A percentile compares a stretch with the other conserved stretches of the same genome.
Conservation (phyloP, 2,329 filamentous ascomycete species). For the Colletotrichum sp. region DNA sequence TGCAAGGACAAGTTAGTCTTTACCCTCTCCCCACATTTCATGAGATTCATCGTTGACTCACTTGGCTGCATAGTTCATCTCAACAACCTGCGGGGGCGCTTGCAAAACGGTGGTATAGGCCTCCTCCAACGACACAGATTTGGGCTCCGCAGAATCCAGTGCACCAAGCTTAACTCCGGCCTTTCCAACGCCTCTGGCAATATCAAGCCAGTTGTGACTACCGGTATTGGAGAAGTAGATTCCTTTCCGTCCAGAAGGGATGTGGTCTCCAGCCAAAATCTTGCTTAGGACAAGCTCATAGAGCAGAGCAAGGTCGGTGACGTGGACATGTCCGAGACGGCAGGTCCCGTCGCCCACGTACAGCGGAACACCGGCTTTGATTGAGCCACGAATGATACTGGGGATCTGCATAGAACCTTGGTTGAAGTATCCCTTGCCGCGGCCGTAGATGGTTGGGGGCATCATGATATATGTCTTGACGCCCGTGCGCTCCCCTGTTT, state of each 20-base stretch:
- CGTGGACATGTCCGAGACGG: constrained; percentile 49
- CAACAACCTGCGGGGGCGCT: neutral
- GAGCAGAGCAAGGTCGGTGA: constrained; percentile 45
- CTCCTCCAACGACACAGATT: constrained; percentile 3
- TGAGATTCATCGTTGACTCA: neutral
- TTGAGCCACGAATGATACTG: constrained; percentile 32
- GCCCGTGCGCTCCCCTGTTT: constrained; percentile 38
- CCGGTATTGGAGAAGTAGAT: constrained; percentile 49
- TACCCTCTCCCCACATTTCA: rapidly evolving
- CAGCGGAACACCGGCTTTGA: constrained; percentile 25
- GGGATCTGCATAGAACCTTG: constrained; percentile 41
- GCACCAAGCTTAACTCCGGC: constrained; percentile 33
- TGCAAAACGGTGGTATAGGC: neutral
- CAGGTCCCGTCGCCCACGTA: constrained; percentile 40
- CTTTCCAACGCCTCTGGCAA: constrained; percentile 39
- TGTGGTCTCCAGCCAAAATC: constrained; percentile 32
- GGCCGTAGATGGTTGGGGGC: constrained; percentile 52
- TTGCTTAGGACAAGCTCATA: constrained; percentile 42
- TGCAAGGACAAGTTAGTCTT: neutral
- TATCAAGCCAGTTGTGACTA: constrained; percentile 41
- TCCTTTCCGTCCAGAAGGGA: constrained; percentile 40
- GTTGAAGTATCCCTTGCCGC: constrained; percentile 47
- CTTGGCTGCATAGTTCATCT: constrained; percentile 13
- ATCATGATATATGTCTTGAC: constrained; percentile 52
- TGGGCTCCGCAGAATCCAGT: constrained; percentile 27